Evolutionary conservation across 2,329 filamentous ascomycete species (phyloP), one percentile per base, ranked within the genome.

Genomic region (Colletotrichum incanum): DNA sequence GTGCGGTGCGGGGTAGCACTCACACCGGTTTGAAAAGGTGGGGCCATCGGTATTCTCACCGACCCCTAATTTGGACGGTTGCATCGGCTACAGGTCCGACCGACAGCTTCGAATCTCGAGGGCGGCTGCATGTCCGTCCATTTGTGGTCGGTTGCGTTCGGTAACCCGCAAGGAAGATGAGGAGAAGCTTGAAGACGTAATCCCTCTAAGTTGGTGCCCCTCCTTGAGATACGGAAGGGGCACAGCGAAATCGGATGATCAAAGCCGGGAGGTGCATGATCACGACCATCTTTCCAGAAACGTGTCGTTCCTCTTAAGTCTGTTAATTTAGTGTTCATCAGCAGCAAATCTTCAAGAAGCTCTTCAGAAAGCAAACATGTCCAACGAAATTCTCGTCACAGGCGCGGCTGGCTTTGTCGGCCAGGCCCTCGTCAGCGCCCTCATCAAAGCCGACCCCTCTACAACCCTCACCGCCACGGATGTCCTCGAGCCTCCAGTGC

Each of bases 341-440:
- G 20, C 20, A 43, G 2, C 3, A 26, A 18, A 45, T 14, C 11
- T 6, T 28, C 6, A 14, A 18, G 11, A 31, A 5, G 7, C 8
- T 2, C 1, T 0, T 28, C n/a, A 4, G 23, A 39, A 20, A 18
- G 1, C 16, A 28, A 70, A 8, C 0, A 72, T 72, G 70, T 50
- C 65, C n/a, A 65, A 64, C 26, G 60, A 86, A 69, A 85, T 92
- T 47, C 86, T 92, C 77, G 90, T 93, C 76, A 92, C 91, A 14
- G 91, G 91, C 6, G 90, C 86, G 7, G 88, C 88, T 62, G 91
- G 91, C 73, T 92, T 92, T 79, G 88, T 93, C 72, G 90, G 90
- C 77, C 90, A 92, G 78, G 85, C 88, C 58, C 85, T 92, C 28
- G 86, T 89, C 3, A 84, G 84, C 60, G 86, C 89, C 47, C 84